Conservation (phyloP, 2,329 filamentous ascomycete genomes). For the Ustilaginoidea virens region DNA sequence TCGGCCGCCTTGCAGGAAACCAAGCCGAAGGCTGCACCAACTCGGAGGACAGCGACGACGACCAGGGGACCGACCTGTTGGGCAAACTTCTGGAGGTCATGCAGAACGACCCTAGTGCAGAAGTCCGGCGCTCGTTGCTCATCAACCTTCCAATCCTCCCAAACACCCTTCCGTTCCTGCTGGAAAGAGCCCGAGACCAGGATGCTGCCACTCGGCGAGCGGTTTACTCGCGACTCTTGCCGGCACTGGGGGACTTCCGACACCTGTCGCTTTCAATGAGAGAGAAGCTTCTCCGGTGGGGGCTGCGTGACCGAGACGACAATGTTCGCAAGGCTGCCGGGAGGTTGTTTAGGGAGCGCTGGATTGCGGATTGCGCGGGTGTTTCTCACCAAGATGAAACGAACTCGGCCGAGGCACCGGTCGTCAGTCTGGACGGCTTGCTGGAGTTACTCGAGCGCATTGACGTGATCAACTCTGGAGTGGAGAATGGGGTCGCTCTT, state of each 20-base stretch:
- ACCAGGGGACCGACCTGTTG: constrained; percentile 51
- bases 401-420: constrained; percentile 37
- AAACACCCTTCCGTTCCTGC: constrained; percentile 66
- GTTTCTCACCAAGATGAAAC: constrained; percentile 43
- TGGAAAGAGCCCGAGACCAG: constrained; percentile 81
- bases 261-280: constrained; percentile 86
- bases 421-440: constrained; percentile 65
- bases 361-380: constrained; percentile 89
- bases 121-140: constrained; percentile 77
- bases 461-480: constrained; percentile 78
- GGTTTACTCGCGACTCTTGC: constrained; percentile 75
- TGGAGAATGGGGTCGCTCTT: constrained; percentile 77
- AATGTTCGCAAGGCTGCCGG: constrained; percentile 85
- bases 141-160: constrained; percentile 81
- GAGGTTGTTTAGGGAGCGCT: constrained; percentile 82
- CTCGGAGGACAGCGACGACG: constrained; percentile 52
- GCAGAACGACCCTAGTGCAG: constrained; percentile 86
- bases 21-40: constrained; percentile 56
- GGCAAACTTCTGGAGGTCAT: constrained; percentile 76
- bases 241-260: constrained; percentile 82
- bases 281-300: constrained; percentile 92
- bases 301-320: constrained; percentile 83
- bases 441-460: constrained; percentile 87
- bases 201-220: constrained; percentile 73
- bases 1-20: constrained; percentile 72